phyloP scores from a whole-genome alignment of 73 alveolate genomes.

The Paramecium caudatum region DNA sequence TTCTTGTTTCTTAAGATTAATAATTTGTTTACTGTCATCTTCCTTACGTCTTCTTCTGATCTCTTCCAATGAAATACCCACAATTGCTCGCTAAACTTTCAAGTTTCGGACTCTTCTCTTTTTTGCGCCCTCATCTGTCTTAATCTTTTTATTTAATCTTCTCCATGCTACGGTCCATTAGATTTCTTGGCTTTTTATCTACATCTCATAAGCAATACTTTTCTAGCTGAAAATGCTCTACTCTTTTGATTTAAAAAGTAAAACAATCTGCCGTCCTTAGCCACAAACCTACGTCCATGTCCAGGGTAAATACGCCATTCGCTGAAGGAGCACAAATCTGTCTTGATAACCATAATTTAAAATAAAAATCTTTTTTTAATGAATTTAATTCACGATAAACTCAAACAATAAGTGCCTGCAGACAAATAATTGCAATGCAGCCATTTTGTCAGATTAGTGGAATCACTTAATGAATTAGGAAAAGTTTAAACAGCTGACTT shows the following conservation, averaged over 20 bases:
- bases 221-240: constrained; percentile 86
- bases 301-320: constrained; percentile 96
- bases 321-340: constrained; percentile 92
- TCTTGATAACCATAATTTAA: constrained; percentile 90
- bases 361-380: constrained; percentile 59
- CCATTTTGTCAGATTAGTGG: constrained; percentile 50
- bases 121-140: constrained; percentile 86
- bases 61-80: constrained; percentile 93
- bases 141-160: constrained; percentile 91
- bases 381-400: constrained; percentile 50
- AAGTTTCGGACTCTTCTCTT: constrained; percentile 90
- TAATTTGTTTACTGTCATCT: constrained; percentile 65
- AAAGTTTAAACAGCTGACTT: constrained; percentile 8
- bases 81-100: constrained; percentile 94
- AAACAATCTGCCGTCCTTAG: constrained; percentile 93
- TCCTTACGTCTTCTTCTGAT: constrained; percentile 89
- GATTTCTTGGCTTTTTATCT: constrained; percentile 89
- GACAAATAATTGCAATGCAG: constrained; percentile 38
- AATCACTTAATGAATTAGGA: background rate
- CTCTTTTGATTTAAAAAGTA: constrained; percentile 88
- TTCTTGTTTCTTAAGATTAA: constrained; percentile 76
- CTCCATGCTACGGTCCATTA: constrained; percentile 98
- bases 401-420: constrained; percentile 41
- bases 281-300: constrained; percentile 91
- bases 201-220: background rate